A percentile compares a stretch with the other conserved stretches of the same genome.
These are phyloP conservation scores for Paraconiothyrium brasiliense DNA, from an alignment of 2,329 filamentous ascomycete species.

Conservation along the genomic window DNA sequence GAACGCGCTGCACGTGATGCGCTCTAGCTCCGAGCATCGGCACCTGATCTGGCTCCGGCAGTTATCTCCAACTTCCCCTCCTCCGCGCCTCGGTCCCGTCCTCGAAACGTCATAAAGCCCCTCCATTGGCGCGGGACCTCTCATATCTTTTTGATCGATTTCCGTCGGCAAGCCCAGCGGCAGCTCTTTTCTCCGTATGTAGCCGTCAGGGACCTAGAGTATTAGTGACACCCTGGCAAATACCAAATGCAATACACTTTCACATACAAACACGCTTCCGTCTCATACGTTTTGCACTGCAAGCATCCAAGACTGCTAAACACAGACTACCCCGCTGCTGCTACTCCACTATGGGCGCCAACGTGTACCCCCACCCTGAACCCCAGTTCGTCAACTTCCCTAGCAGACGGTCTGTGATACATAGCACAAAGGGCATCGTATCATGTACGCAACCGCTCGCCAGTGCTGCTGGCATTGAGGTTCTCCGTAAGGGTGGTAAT, in stretches of 20 bases:
- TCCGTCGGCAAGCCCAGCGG: conserved; percentile 38
- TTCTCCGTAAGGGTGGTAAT: conserved; percentile 90
- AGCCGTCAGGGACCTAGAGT: conserved; percentile 27
- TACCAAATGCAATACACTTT: neutral
- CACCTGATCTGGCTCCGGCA: conserved; percentile 3
- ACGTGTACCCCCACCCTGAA: conserved; percentile 61
- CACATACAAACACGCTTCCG: neutral
- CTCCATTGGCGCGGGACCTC: conserved; percentile 13
- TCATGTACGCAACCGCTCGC: conserved; percentile 90
- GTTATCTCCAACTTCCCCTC: neutral
- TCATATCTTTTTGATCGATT: conserved; percentile 10
- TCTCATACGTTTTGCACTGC: neutral
- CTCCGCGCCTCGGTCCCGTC: conserved; percentile 1
- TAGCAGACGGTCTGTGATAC: conserved; percentile 88
- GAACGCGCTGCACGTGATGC: conserved; percentile 39
- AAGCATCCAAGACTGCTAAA: conserved; percentile 22
- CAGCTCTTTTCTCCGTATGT: conserved; percentile 39
- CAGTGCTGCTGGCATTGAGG: conserved; percentile 83
- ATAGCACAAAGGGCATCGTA: conserved; percentile 92
- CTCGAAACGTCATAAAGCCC: conserved; percentile 15
- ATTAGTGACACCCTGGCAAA: neutral
- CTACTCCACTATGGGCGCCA: conserved; percentile 26
- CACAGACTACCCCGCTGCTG: conserved; percentile 4
- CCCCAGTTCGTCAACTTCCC: conserved; percentile 71
- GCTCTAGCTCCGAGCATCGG: neutral